Evolutionary conservation across 805 yeast genomes (phyloP), one percentile per base, ranked within the genome.

Genomic region (Saccharomycodes ludwigii): DNA sequence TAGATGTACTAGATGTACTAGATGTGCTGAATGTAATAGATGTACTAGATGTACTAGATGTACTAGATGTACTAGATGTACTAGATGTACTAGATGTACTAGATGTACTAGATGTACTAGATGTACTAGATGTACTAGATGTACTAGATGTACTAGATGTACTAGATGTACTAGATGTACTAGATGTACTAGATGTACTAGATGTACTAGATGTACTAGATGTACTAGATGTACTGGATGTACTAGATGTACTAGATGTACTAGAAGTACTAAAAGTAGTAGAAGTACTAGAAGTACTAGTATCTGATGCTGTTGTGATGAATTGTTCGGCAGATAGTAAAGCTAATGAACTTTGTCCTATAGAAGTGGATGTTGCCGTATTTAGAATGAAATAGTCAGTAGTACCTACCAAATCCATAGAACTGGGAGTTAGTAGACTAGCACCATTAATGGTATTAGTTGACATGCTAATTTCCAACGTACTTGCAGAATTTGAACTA

Each of bases 61-160:
- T 14, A 9, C 32, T 18, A 7, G 34, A 3, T 16, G 42, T 17
- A 6, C 35, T 10, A n/a, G 37, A 27, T 15, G 39, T 13, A n/a
- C n/a, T n/a, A 3, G 37, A 25, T 12, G 41, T 15, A 11, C 34
- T 3, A 12, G 39, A 27, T n/a, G 34, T 18, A 2, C 34, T 14
- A 3, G 40, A 27, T 7, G 39, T 27, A 3, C 35, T 14, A 4
- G 37, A 12, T 16, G 43, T 29, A 8, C 38, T 29, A 6, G 32
- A 12, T 2, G 36, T 12, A 4, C 39, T 26, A 4, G 47, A 31
- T 1, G 37, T 21, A 5, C 33, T 12, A 6, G 41, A 14, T 4
- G 34, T 7, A 6, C 39, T 13, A 10, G 40, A 11, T 20, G 40
- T 3, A 1, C 31, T 23, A 18, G 41, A 26, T 6, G 39, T 18